A percentile compares a stretch with the other conserved stretches of the same genome.
Conservation (phyloP, 371 early-diverging fungal species). For the Mortierella sp. region DNA sequence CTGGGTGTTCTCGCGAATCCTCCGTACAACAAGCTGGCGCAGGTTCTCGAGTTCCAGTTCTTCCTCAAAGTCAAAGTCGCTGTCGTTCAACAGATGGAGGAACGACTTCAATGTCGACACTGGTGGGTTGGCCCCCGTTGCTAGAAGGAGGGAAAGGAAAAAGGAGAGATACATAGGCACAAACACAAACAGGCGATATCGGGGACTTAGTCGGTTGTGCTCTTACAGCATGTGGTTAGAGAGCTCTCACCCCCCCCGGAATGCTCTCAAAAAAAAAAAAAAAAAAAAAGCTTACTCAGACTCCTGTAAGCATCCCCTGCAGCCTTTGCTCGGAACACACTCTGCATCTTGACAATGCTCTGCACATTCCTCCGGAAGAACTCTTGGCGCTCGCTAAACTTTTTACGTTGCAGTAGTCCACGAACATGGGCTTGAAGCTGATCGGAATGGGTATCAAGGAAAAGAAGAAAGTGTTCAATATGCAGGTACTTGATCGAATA, state of each 20-base stretch:
- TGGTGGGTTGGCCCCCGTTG: constrained; percentile 80
- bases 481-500: not conserved
- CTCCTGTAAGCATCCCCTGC: constrained; percentile 84
- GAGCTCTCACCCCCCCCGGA: not conserved
- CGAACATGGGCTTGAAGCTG: constrained; percentile 81
- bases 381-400: constrained; percentile 65
- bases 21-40: constrained; percentile 85
- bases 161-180: not conserved
- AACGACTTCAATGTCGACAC: constrained; percentile 87
- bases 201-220: not conserved
- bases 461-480: constrained; percentile 7
- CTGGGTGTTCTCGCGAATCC: constrained; percentile 90
- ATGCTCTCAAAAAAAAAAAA: too few relatives aligned
- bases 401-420: constrained; percentile 70
- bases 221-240: not conserved
- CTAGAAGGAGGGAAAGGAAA: constrained; percentile 40
- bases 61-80: constrained; percentile 91
- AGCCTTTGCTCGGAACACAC: constrained; percentile 83
- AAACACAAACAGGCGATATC: not conserved
- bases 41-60: constrained; percentile 90
- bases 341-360: constrained; percentile 87
- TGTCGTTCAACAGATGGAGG: constrained; percentile 90
- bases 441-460: constrained; percentile 2
- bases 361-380: constrained; percentile 75
- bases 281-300: constrained; percentile 65